These are phyloP conservation scores for Entoloma clypeatum DNA, from an alignment of 1,284 basidiomycete genomes.

Conservation along the genomic window DNA sequence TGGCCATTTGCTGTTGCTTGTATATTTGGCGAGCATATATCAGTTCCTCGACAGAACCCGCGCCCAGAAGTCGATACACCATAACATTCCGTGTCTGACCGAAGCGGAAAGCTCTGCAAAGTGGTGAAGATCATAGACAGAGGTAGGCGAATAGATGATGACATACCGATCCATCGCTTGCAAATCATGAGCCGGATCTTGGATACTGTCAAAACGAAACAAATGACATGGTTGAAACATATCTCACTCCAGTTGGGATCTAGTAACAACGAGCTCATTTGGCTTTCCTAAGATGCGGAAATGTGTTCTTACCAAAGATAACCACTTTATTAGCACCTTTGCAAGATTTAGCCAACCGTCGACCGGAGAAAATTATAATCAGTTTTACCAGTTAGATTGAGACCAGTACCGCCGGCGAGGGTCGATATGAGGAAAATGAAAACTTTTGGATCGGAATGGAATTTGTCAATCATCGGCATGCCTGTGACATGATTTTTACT, in stretches of 20 bases:
- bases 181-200: slow-evolving; percentile 82
- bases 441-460: slow-evolving; percentile 69
- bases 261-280: slow-evolving; percentile 24
- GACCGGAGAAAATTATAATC: neutral
- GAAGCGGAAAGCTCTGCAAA: slow-evolving; percentile 68
- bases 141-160: neutral
- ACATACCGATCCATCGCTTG: slow-evolving; percentile 78
- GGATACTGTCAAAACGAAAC: neutral
- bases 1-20: slow-evolving; percentile 87
- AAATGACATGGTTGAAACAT: neutral
- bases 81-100: slow-evolving; percentile 85
- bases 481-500: slow-evolving; percentile 39
- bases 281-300: slow-evolving; percentile 1
- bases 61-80: slow-evolving; percentile 81
- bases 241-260: slow-evolving; percentile 86
- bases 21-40: slow-evolving; percentile 86
- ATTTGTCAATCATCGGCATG: slow-evolving; percentile 78
- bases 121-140: neutral
- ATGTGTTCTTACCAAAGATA: slow-evolving; percentile 62
- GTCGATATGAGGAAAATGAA: slow-evolving; percentile 82
- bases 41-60: slow-evolving; percentile 82
- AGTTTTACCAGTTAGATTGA: slow-evolving; percentile 57
- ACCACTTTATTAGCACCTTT: slow-evolving; percentile 78
- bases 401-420: slow-evolving; percentile 70
- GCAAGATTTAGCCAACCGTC: neutral